Base-by-base conservation (phyloP, 345 rosid species). In the Adansonia digitata region DNA sequence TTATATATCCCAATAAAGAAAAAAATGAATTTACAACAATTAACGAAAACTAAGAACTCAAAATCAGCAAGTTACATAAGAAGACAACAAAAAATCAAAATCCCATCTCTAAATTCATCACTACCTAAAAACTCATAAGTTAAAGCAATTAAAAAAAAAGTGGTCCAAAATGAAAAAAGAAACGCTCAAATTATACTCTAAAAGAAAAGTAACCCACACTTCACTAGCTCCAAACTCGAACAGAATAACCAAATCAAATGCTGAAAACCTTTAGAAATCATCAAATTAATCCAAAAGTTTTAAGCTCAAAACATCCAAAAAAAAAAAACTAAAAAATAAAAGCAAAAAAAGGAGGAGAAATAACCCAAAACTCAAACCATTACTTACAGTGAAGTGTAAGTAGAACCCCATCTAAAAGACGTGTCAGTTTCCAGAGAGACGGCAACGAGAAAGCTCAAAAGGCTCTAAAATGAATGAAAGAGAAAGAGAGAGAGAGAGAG, bases 401-500 rank as follows among this genome's bases (percentile, higher is more conserved):
- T 53, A 40, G 26, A 62, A 51, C 43, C 37, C 69, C 15, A 5
- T 48, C 59, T 12, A 26, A 78, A 65, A 55, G 26, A 52, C 75
- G 79, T 69, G 77, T 74, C 80, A 79, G 82, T 66, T 48, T 35
- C 77, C 75, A 59, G 57, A 61, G 80, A 78, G 81, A 76, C 76
- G 76, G 76, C 71, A 75, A 63, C 15, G 80, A 85, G 86, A 82
- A 82, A 81, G 73, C 81, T 74, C 74, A 76, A 82, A 85, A 82
- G 85, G 80, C 82, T 24, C 75, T 72, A 69, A 77, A 74, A 72
- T 78, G 79, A 64, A 52, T 42, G 56, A 13, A 35, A n/a, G 24
- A 49, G 35, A 55, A 48, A 24, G n/a, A 9, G 1, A 10, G 5
- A 13, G 14, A 9, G 11, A 40, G 10, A 9, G 2, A 48, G 65